phyloP scores from a whole-genome alignment of 768 basidiomycete species.

The Boletus rubescentipes region DNA sequence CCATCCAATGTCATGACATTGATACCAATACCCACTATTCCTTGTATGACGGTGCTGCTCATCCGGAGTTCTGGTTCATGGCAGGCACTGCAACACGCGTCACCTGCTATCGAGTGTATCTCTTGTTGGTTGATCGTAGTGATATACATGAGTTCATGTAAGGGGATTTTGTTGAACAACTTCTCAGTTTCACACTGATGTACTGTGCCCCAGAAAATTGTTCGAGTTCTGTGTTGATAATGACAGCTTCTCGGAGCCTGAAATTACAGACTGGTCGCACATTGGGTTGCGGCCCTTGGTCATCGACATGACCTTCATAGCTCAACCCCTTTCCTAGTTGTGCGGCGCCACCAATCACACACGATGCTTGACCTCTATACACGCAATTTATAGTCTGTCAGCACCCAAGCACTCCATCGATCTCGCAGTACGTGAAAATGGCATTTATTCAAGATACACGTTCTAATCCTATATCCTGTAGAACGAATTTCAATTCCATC shows the following conservation, averaged over 20 bases:
- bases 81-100: too few relatives aligned
- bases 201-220: not conserved
- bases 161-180: too few relatives aligned
- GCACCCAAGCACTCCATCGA: too few relatives aligned
- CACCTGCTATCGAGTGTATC: not conserved
- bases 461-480: not conserved
- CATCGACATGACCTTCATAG: not conserved
- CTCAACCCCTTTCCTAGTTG: not conserved
- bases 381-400: too few relatives aligned
- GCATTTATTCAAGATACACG: not conserved
- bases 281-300: not conserved
- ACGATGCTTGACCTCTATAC: not conserved
- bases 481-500: too few relatives aligned
- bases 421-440: not conserved
- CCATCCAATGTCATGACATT: not conserved
- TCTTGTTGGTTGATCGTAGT: not conserved
- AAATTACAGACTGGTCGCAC: not conserved
- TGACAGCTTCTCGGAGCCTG: not conserved
- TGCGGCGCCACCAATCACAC: not conserved
- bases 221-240: not conserved
- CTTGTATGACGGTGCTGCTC: not conserved
- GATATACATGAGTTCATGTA: too few relatives aligned
- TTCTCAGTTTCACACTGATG: not conserved
- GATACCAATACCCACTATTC: not conserved
- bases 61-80: not conserved